A percentile compares a stretch with the other conserved stretches of the same genome.
These are phyloP conservation scores for Aspergillus quadrilineatus DNA, from an alignment of 2,329 filamentous ascomycete species.

Conservation along the genomic window DNA sequence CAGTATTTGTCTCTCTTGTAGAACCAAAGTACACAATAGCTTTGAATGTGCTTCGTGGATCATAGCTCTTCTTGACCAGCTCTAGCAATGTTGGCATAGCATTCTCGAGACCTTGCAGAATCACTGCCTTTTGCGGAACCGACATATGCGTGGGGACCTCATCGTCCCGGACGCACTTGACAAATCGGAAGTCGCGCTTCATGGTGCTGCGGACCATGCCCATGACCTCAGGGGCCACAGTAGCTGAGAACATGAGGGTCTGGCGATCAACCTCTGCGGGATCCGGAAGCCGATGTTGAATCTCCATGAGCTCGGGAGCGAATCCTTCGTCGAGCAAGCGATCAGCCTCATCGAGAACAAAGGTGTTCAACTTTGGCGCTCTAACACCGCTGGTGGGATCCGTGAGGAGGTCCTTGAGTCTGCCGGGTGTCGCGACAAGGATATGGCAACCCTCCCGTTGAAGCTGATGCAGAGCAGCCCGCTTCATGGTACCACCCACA, in stretches of 20 bases:
- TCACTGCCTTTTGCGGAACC: slow-evolving; percentile 76
- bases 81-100: slow-evolving; percentile 74
- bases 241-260: slow-evolving; percentile 93
- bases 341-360: slow-evolving; percentile 68
- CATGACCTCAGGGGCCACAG: slow-evolving; percentile 81
- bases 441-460: slow-evolving; percentile 79
- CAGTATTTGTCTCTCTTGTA: slow-evolving; percentile 69
- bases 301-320: slow-evolving; percentile 62
- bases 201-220: slow-evolving; percentile 74
- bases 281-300: slow-evolving; percentile 63
- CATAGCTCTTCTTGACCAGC: slow-evolving; percentile 63
- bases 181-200: slow-evolving; percentile 79
- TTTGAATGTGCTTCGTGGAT: slow-evolving; percentile 71
- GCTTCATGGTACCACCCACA: slow-evolving; percentile 89
- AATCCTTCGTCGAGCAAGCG: slow-evolving; percentile 69
- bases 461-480: slow-evolving; percentile 64
- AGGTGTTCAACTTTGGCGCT: slow-evolving; percentile 59
- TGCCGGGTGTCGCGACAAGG: slow-evolving; percentile 85
- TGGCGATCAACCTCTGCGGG: slow-evolving; percentile 68
- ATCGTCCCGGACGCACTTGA: slow-evolving; percentile 80
- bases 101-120: slow-evolving; percentile 70
- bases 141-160: slow-evolving; percentile 81
- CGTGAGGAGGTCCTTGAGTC: slow-evolving; percentile 75
- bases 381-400: slow-evolving; percentile 63
- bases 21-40: slow-evolving; percentile 91